Conservation (phyloP, 2,329 filamentous ascomycete genomes). For the Mycosphaerelloides madeirae region DNA sequence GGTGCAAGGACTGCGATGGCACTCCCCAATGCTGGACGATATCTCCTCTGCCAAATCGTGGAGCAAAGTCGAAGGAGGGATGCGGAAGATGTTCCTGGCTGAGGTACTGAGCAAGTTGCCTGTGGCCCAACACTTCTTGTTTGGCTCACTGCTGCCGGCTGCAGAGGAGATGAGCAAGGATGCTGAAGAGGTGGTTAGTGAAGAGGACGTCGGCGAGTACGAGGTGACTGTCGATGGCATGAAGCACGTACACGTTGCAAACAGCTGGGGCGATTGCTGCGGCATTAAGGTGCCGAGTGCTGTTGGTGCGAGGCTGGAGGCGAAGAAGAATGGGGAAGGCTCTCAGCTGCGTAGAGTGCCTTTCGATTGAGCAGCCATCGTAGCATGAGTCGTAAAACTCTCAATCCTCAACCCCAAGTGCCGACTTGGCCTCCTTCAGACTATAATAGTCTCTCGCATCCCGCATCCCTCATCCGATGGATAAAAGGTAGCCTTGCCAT, state of each 20-base stretch:
- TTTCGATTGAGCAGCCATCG: slow-evolving; percentile 57
- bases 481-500: no score
- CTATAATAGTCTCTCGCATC: no score
- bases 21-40: slow-evolving; percentile 96
- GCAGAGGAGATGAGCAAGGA: slow-evolving; percentile 73
- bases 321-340: slow-evolving; percentile 66
- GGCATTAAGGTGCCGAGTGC: slow-evolving; percentile 96
- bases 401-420: no score
- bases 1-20: slow-evolving; percentile 90
- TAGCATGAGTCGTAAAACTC: no score
- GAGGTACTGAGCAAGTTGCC: slow-evolving; percentile 91
- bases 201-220: slow-evolving; percentile 51
- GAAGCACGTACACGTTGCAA: slow-evolving; percentile 54
- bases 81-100: slow-evolving; percentile 93
- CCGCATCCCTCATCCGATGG: no score
- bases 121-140: slow-evolving; percentile 98
- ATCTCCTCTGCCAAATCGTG: slow-evolving; percentile 87
- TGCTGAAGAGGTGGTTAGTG: slow-evolving; percentile 48
- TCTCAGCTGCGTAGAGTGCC: slow-evolving; percentile 68
- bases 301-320: slow-evolving; percentile 82
- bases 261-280: slow-evolving; percentile 89
- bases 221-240: slow-evolving; percentile 61
- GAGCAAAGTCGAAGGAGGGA: slow-evolving; percentile 88
- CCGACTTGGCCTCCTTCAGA: no score
- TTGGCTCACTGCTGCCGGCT: slow-evolving; percentile 78